Conservation (phyloP, 2,329 filamentous ascomycete genomes). For the Pseudogymnoascus verrucosus region DNA sequence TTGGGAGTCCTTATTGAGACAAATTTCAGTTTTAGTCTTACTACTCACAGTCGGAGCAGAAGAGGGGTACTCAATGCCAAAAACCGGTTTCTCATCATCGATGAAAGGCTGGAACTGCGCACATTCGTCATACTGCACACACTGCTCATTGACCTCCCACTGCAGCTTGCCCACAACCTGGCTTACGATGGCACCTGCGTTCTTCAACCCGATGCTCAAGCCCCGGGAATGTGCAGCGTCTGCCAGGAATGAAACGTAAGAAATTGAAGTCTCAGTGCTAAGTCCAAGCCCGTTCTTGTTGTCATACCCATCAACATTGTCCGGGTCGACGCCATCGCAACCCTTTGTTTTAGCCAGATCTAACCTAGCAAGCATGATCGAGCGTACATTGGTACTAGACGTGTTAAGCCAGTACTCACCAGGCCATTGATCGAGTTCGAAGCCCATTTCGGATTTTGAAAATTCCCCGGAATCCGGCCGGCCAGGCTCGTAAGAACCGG, state of each 20-base stretch:
- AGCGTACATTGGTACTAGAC: constrained; percentile 47
- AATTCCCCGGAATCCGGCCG: constrained; percentile 51
- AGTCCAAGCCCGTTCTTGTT: constrained; percentile 52
- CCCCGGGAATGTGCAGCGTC: constrained; percentile 43
- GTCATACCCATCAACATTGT: constrained; percentile 62
- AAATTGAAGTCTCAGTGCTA: no score
- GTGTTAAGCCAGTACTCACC: constrained; percentile 61
- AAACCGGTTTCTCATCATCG: constrained; percentile 56
- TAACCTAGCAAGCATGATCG: constrained; percentile 57
- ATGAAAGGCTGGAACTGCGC: constrained; percentile 50
- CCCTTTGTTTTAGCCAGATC: constrained; percentile 51
- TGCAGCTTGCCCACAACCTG: constrained; percentile 31
- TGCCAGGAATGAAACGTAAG: constrained; percentile 34
- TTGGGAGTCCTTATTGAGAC: no score
- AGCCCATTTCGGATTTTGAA: constrained; percentile 46
- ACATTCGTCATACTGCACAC: constrained; percentile 53
- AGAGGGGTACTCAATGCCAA: constrained; percentile 62
- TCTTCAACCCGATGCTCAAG: constrained; percentile 60
- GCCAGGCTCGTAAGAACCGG: constrained; percentile 57
- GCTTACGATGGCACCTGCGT: constrained; percentile 36
- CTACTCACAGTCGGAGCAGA: no score
- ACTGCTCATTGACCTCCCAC: constrained; percentile 66
- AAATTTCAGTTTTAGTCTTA: no score
- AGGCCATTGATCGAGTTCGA: constrained; percentile 52
- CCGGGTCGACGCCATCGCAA: constrained; percentile 62